Evolutionary conservation across 2,329 filamentous ascomycete genomes (phyloP).

Genomic region (Monosporascus sp.): DNA sequence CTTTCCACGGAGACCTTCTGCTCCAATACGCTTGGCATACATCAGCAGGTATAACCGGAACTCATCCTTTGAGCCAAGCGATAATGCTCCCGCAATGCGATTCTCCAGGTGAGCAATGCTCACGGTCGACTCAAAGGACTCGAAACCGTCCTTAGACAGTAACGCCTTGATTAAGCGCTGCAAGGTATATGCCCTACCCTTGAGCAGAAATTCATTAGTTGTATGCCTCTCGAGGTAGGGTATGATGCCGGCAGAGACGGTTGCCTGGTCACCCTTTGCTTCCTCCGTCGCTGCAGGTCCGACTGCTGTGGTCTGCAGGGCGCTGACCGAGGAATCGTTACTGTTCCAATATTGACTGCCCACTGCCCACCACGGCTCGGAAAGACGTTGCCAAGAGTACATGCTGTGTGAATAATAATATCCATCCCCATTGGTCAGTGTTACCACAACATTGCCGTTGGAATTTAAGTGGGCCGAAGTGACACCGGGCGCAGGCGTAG

Average conservation of each 20-base stretch:
- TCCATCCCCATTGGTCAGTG: conserved; percentile 88
- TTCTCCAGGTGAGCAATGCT: conserved; percentile 96
- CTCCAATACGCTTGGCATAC: conserved; percentile 93
- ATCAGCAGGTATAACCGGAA: conserved; percentile 94
- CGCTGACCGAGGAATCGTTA: conserved; percentile 81
- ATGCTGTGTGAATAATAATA: conserved; percentile 82
- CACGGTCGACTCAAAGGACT: conserved; percentile 83
- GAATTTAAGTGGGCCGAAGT: conserved; percentile 90
- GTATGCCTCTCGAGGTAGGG: conserved; percentile 91
- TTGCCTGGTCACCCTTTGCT: conserved; percentile 42
- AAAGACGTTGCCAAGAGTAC: conserved; percentile 92
- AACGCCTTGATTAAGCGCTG: conserved; percentile 88
- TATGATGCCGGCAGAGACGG: conserved; percentile 84
- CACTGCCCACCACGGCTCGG: conserved; percentile 96
- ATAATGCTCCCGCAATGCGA: conserved; percentile 80
- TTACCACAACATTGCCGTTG: conserved; percentile 79
- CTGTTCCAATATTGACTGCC: conserved; percentile 99
- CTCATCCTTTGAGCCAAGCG: conserved; percentile 81
- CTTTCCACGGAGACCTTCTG: conserved; percentile 80
- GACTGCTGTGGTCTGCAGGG: conserved; percentile 66
- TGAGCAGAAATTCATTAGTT: conserved; percentile 84
- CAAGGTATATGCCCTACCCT: conserved; percentile 84
- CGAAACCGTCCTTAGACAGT: conserved; percentile 83
- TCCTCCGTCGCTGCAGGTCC: conserved; percentile 48
- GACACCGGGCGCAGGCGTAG: conserved; percentile 74